These are phyloP conservation scores for Acacia acuminata DNA, from an alignment of 306 rosid species.

Conservation along the genomic window DNA sequence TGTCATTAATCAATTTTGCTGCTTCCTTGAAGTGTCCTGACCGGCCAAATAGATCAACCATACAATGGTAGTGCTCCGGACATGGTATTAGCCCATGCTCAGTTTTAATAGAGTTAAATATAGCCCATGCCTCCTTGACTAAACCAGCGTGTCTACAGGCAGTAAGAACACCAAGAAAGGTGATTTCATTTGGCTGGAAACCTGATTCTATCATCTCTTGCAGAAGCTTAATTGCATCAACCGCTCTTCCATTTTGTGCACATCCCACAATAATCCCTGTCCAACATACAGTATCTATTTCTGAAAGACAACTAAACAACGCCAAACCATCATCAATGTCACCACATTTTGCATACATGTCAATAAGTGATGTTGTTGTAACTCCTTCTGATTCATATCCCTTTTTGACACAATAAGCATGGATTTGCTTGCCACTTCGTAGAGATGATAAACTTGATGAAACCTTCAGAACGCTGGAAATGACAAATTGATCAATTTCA, in stretches of 20 bases:
- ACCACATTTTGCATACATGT: slow-evolving; percentile 89
- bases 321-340: slow-evolving; percentile 67
- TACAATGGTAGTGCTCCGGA: slow-evolving; percentile 78
- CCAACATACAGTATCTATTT: slow-evolving; percentile 76
- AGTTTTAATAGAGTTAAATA: slow-evolving; percentile 63
- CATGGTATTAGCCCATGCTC: slow-evolving; percentile 54
- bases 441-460: slow-evolving; percentile 70
- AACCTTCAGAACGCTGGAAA: slow-evolving; percentile 64
- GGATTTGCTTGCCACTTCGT: slow-evolving; percentile 76
- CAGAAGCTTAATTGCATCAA: slow-evolving; percentile 58
- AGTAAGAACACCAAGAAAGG: slow-evolving; percentile 77
- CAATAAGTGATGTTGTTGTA: slow-evolving; percentile 68
- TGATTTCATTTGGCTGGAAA: slow-evolving; percentile 68
- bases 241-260: slow-evolving; percentile 84
- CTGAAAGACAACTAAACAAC: slow-evolving; percentile 50
- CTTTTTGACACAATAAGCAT: slow-evolving; percentile 64
- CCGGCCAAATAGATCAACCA: slow-evolving; percentile 84
- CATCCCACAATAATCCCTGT: slow-evolving; percentile 91
- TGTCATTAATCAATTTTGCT: slow-evolving; percentile 49
- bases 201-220: slow-evolving; percentile 67
- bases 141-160: slow-evolving; percentile 85
- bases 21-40: slow-evolving; percentile 70
- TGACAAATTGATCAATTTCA: slow-evolving; percentile 71
- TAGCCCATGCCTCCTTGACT: slow-evolving; percentile 62
- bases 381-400: slow-evolving; percentile 75